Percentiles rank a stretch among this genome's conserved stretches.
phyloP scores from a whole-genome alignment of 2,329 filamentous ascomycete genomes.

The Colletotrichum acutatum region DNA sequence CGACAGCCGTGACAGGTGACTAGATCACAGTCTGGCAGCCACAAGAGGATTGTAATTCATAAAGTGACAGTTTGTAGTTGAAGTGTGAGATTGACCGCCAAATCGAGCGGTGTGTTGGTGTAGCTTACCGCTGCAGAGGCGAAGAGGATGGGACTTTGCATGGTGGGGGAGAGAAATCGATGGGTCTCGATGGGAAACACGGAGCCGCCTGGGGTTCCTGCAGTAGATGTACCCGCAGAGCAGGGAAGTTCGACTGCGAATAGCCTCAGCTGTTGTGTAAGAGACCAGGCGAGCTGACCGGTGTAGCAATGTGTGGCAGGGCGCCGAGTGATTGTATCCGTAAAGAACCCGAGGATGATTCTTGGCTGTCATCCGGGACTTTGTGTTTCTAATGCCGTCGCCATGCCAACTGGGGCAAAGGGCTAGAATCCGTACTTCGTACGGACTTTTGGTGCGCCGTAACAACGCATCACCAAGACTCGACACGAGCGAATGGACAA shows the following conservation, averaged over 20 bases:
- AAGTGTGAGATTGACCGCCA: slow-evolving; percentile 20
- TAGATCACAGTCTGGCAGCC: not conserved
- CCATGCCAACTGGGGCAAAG: slow-evolving; percentile 29
- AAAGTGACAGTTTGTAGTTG: not conserved
- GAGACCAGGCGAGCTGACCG: not conserved
- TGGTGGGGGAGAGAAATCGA: slow-evolving; percentile 17
- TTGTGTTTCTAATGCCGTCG: slow-evolving; percentile 26
- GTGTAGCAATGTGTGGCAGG: slow-evolving; percentile 1
- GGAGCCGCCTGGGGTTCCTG: slow-evolving; percentile 22
- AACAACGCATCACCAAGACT: slow-evolving; percentile 34
- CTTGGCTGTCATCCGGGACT: slow-evolving; percentile 18
- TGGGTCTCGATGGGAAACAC: slow-evolving; percentile 23
- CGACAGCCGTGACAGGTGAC: slow-evolving; percentile 14
- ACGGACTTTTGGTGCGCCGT: not conserved
- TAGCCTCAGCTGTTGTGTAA: slow-evolving; percentile 15
- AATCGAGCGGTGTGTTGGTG: slow-evolving; percentile 20
- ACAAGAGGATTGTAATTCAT: not conserved
- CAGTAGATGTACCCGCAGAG: slow-evolving; percentile 13
- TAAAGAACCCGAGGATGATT: not conserved
- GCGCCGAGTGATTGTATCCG: slow-evolving; percentile 4
- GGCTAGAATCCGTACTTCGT: not conserved
- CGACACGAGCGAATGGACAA: slow-evolving; percentile 12
- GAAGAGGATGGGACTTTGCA: slow-evolving; percentile 4
- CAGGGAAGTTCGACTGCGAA: slow-evolving; percentile 11
- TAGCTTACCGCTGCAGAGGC: not conserved